A percentile compares a stretch with the other conserved stretches of the same genome.
These are phyloP conservation scores for Hawksworthiomyces lignivorus DNA, from an alignment of 2,329 filamentous ascomycete species.

Conservation along the genomic window DNA sequence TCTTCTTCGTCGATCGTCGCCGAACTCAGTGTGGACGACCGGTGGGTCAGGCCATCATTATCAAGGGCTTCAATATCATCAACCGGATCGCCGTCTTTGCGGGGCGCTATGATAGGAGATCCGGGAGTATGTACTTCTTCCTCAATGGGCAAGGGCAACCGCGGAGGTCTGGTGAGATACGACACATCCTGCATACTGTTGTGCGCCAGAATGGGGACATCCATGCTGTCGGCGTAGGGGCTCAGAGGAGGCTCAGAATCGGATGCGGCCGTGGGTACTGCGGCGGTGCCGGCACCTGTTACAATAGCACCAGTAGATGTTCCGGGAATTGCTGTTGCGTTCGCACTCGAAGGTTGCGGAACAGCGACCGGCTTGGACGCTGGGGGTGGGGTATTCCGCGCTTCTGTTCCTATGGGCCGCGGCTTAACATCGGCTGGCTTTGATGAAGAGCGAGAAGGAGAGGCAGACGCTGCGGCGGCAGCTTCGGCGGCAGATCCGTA, in stretches of 20 bases:
- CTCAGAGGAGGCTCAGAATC: constrained; percentile 22
- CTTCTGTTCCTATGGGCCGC: too few relatives aligned
- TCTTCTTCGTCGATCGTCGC: constrained; percentile 49
- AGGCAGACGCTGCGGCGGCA: constrained; percentile 11
- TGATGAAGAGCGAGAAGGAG: constrained; percentile 7
- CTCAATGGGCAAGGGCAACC: constrained; percentile 86
- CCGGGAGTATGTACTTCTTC: constrained; percentile 85
- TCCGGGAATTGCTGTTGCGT: constrained; percentile 16
- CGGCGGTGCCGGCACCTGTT: neutral
- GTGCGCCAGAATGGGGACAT: constrained; percentile 39
- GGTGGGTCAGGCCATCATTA: constrained; percentile 39
- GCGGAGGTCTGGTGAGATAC: constrained; percentile 66
- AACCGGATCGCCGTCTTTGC: constrained; percentile 47
- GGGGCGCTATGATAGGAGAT: constrained; percentile 75
- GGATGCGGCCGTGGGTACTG: constrained; percentile 17
- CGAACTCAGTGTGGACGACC: constrained; percentile 53
- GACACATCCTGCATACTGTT: constrained; percentile 56
- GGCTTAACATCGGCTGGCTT: constrained; percentile 28
- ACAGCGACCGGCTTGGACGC: constrained; percentile 51
- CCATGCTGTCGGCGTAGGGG: constrained; percentile 27
- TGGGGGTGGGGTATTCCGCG: constrained; percentile 10
- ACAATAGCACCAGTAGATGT: neutral
- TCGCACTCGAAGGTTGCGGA: constrained; percentile 22
- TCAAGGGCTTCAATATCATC: constrained; percentile 47
- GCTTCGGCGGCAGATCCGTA: constrained; percentile 9